Percentiles rank a stretch among this genome's conserved stretches.
phyloP scores from a whole-genome alignment of 768 basidiomycete species.

The Termitomyces titanicus region DNA sequence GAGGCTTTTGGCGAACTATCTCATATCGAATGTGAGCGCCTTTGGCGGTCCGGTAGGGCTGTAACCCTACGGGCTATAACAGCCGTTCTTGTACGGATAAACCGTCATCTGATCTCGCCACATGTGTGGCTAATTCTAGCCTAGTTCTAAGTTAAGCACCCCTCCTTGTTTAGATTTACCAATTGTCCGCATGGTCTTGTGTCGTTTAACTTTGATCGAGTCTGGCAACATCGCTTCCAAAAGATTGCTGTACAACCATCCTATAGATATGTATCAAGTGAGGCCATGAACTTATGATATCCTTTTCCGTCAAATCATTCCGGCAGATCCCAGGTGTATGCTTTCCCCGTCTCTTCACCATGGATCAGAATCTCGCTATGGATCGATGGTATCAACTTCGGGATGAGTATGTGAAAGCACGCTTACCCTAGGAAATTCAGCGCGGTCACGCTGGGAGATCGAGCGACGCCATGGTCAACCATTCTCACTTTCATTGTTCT shows the following conservation, averaged over 20 bases:
- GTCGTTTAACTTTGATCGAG: too few species aligned
- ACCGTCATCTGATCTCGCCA: too few species aligned
- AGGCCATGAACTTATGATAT: background rate
- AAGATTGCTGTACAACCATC: too few species aligned
- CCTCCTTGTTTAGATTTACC: too few species aligned
- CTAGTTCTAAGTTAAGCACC: too few species aligned
- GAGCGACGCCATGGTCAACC: constrained; percentile 29
- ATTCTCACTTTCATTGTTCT: constrained; percentile 61
- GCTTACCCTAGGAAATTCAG: constrained; percentile 78
- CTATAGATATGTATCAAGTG: background rate
- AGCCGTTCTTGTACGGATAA: too few species aligned
- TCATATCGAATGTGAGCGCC: background rate
- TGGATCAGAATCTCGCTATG: constrained; percentile 21
- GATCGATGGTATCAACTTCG: background rate
- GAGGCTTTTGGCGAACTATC: background rate
- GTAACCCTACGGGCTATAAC: too few species aligned
- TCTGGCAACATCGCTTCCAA: too few species aligned
- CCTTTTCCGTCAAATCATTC: constrained; percentile 7
- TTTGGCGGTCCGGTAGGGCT: background rate
- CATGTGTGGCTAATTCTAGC: too few species aligned
- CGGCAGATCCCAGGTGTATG: constrained; percentile 22
- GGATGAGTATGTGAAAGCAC: background rate
- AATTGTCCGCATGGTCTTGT: too few species aligned
- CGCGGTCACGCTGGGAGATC: constrained; percentile 63
- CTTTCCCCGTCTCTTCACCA: constrained; percentile 25